Conservation (phyloP, 805 yeast species). For the Teunomyces panamensis region DNA sequence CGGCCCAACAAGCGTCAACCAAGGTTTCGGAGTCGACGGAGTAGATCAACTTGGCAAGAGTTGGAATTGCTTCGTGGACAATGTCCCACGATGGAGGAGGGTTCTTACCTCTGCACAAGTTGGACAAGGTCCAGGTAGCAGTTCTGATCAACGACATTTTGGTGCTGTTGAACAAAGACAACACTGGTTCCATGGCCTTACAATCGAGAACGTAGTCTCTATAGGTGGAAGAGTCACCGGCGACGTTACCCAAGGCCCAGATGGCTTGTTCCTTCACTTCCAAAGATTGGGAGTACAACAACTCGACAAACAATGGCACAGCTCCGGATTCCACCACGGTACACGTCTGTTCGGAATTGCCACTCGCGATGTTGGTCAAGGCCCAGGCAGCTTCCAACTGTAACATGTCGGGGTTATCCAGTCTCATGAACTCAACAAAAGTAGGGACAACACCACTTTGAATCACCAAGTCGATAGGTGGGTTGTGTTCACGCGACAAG, state of each 20-base stretch:
- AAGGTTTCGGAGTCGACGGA: conserved; percentile 90
- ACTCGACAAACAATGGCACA: conserved; percentile 83
- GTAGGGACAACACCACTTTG: conserved; percentile 92
- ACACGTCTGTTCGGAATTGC: conserved; percentile 83
- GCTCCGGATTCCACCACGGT: conserved; percentile 93
- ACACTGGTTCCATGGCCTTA: conserved; percentile 86
- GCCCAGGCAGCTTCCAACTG: conserved; percentile 99
- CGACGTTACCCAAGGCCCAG: conserved; percentile 99
- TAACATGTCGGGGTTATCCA: conserved; percentile 73
- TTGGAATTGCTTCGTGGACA: conserved; percentile 85
- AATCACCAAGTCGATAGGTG: conserved; percentile 92
- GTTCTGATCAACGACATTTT: conserved; percentile 91
- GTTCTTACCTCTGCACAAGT: conserved; percentile 92
- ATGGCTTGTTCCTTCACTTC: conserved; percentile 98
- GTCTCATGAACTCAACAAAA: conserved; percentile 78
- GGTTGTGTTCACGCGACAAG: conserved; percentile 88
- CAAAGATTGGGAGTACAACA: conserved; percentile 73
- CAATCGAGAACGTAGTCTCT: conserved; percentile 85
- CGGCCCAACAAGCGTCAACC: conserved; percentile 98
- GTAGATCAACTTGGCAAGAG: conserved; percentile 85
- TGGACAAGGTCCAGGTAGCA: conserved; percentile 97
- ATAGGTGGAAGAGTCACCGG: conserved; percentile 90
- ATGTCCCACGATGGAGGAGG: conserved; percentile 95
- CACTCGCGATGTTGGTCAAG: conserved; percentile 96
- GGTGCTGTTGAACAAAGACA: conserved; percentile 71